Evolutionary conservation across 2,329 filamentous ascomycete genomes (phyloP), one percentile per base, ranked within the genome.

Genomic region (Phialocephala subalpina): DNA sequence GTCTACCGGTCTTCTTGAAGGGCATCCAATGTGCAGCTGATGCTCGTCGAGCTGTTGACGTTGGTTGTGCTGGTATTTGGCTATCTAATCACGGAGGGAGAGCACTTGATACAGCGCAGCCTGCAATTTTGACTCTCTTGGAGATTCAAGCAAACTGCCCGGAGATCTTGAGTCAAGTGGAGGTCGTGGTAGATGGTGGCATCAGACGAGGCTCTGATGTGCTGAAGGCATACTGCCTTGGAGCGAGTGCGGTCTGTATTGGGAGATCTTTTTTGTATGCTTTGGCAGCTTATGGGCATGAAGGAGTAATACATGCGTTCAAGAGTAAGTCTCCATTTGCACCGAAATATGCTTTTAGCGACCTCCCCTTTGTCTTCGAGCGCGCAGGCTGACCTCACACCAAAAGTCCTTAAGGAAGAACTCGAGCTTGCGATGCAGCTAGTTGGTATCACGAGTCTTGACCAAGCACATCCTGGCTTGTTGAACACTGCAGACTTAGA

Each of bases 21-120:
- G 90, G 90, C 0, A 85, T 93, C n/a, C 89, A 92, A 78, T 85
- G 84, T 27, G 85, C 86, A 0, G 79, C 80, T 22, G 90, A 89
- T 71, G 86, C 86, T 0, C 79, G 79, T 16, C 71, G 80, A 42
- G 85, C 86, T 0, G 80, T 83, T 62, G 75, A 82, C 53, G 75
- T 80, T 62, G 84, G 84, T 0, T 78, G 84, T 57, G 81, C 86
- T 64, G 86, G 85, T 0, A 84, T 88, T 56, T 74, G 87, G 64
- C 69, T 89, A 38, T 86, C 82, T 66, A 89, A 88, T 67, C 86
- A 88, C 63, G 86, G 86, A 20, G 86, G 86, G 2, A 78, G 86
- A 33, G 84, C 84, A 35, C 73, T 82, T 0, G 82, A 85, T 61
- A 84, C 70, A 72, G 80, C 81, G 0, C 81, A 83, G 2, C 80